Evolutionary conservation across 768 basidiomycete genomes (phyloP).

Genomic region (Russula lepida): DNA sequence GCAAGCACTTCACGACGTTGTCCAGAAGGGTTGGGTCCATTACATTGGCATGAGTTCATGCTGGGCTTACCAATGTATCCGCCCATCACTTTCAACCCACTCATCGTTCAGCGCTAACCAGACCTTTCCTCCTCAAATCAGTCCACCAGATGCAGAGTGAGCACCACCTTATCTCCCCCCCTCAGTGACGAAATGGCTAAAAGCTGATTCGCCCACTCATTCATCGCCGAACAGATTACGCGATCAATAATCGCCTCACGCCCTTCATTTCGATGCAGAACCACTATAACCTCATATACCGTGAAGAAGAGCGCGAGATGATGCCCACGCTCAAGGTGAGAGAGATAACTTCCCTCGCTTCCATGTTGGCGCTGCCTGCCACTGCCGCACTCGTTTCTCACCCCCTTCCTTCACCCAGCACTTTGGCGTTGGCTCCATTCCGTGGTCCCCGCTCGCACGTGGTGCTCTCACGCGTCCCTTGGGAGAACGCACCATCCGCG

Average conservation of each 20-base stretch:
- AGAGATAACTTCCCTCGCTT: not conserved
- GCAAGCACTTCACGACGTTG: slow-evolving; percentile 38
- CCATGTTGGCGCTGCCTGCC: not conserved
- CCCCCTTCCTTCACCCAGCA: slow-evolving; percentile 3
- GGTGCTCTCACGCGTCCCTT: slow-evolving; percentile 26
- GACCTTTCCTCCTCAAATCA: not conserved
- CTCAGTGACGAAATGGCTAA: too few species aligned
- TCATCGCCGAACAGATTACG: slow-evolving; percentile 21
- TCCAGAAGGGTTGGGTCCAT: slow-evolving; percentile 34
- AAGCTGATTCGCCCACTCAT: not conserved
- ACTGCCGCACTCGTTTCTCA: not conserved
- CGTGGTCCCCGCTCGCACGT: slow-evolving; percentile 33
- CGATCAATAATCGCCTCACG: slow-evolving; percentile 28
- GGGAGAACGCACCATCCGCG: slow-evolving; percentile 18
- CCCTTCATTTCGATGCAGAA: slow-evolving; percentile 44
- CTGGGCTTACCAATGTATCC: slow-evolving; percentile 27
- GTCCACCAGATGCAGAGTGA: slow-evolving; percentile 26
- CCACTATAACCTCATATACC: slow-evolving; percentile 35
- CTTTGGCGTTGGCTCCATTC: slow-evolving; percentile 34
- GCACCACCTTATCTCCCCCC: not conserved
- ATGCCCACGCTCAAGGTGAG: slow-evolving; percentile 26
- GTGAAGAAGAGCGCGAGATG: slow-evolving; percentile 38
- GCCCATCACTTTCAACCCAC: not conserved
- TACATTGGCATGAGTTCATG: slow-evolving; percentile 32
- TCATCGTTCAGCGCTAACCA: not conserved